phyloP scores from a whole-genome alignment of 2,329 filamentous ascomycete genomes.

The Neonectria faginata region DNA sequence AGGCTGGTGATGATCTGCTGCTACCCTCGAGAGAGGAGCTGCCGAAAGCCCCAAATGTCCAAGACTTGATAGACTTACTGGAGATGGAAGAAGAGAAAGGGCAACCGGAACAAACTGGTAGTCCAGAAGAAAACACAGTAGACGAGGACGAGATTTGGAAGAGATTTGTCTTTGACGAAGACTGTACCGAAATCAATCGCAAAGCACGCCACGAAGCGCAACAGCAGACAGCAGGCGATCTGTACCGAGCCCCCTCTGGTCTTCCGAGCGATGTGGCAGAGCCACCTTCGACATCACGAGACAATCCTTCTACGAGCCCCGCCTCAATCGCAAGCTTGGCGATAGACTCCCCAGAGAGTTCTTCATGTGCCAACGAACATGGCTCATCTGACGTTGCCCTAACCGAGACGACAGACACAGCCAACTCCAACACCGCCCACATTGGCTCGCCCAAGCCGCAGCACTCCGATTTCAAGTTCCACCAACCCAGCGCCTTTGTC shows the following conservation, averaged over 20 bases:
- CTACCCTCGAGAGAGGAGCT: conserved; percentile 15
- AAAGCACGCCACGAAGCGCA: conserved; percentile 39
- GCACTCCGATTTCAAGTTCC: conserved; percentile 44
- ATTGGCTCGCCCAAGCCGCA: conserved; percentile 34
- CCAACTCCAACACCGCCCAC: conserved; percentile 30
- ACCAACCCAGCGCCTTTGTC: conserved; percentile 49
- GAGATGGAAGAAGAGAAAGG: conserved; percentile 25
- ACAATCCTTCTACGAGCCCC: conserved; percentile 15
- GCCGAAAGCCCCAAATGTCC: conserved; percentile 24
- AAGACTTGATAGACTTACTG: conserved; percentile 41
- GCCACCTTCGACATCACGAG: conserved; percentile 32
- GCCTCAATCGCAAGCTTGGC: background rate
- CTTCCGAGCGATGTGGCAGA: conserved; percentile 35
- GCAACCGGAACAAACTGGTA: background rate
- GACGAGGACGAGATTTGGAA: conserved; percentile 47
- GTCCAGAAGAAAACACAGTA: conserved; percentile 6
- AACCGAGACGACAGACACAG: conserved; percentile 22
- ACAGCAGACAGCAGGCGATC: conserved; percentile 34
- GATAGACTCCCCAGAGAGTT: conserved; percentile 10
- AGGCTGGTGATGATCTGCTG: conserved; percentile 12
- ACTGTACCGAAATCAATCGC: conserved; percentile 34
- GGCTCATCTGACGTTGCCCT: conserved; percentile 17
- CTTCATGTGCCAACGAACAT: conserved; percentile 2
- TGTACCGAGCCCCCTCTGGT: conserved; percentile 20
- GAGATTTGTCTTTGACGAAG: conserved; percentile 45